Conservation (phyloP, 345 rosid genomes). For the Lepidium didymum region DNA sequence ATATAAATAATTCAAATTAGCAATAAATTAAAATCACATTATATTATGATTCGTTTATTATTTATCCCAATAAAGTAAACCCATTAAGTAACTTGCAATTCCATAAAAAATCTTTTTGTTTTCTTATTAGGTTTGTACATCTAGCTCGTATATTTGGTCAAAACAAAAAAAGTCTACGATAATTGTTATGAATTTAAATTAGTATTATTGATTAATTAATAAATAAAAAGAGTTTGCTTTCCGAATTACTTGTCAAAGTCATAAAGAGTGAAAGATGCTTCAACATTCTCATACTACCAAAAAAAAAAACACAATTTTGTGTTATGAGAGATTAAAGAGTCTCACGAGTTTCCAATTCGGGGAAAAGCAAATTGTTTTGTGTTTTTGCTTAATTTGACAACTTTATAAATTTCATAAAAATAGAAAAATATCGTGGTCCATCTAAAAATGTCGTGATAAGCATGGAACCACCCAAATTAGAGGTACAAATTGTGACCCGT, state of each 20-base stretch:
- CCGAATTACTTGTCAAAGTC: not conserved
- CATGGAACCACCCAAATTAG: constrained; percentile 30
- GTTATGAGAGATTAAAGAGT: constrained; percentile 15
- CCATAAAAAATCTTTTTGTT: too few species aligned
- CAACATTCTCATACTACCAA: not conserved
- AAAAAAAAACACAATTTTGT: constrained; percentile 1
- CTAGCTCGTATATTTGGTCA: too few species aligned
- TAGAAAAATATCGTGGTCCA: constrained; percentile 26
- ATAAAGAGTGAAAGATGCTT: constrained; percentile 4
- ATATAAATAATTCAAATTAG: not conserved
- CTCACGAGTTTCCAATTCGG: constrained; percentile 23
- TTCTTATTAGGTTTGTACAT: too few species aligned
- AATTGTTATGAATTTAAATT: not conserved
- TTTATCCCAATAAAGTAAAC: too few species aligned
- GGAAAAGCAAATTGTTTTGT: constrained; percentile 12
- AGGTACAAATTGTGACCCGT: constrained; percentile 23
- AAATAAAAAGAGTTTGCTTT: not conserved
- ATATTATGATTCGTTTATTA: not conserved
- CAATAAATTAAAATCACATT: not conserved
- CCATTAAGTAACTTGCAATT: too few species aligned
- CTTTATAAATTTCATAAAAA: constrained; percentile 24
- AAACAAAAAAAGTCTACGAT: not conserved
- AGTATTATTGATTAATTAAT: constrained; percentile 2
- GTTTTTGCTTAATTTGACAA: constrained; percentile 28
- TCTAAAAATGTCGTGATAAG: constrained; percentile 25